These are phyloP conservation scores for Acrocalymma vagum DNA, from an alignment of 2,329 filamentous ascomycete species.

Conservation along the genomic window DNA sequence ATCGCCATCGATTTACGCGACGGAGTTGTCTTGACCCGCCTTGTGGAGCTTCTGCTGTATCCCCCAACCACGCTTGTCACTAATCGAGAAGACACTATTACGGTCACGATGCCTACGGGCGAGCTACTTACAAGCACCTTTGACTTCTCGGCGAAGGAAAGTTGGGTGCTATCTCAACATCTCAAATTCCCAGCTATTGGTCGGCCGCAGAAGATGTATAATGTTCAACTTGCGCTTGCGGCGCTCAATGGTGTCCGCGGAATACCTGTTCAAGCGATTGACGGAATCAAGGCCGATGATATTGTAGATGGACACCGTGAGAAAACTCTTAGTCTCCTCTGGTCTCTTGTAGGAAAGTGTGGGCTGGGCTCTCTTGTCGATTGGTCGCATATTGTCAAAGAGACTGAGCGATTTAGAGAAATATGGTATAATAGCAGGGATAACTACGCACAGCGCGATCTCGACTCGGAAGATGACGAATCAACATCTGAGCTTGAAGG, in stretches of 20 bases:
- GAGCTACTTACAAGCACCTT: slow-evolving; percentile 51
- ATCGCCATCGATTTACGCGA: slow-evolving; percentile 70
- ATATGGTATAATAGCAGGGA: slow-evolving; percentile 39
- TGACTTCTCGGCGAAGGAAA: slow-evolving; percentile 42
- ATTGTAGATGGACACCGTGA: slow-evolving; percentile 72
- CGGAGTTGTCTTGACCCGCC: slow-evolving; percentile 66
- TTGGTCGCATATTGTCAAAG: slow-evolving; percentile 61
- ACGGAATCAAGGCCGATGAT: slow-evolving; percentile 62
- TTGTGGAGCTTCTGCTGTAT: slow-evolving; percentile 67
- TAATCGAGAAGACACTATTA: slow-evolving; percentile 50
- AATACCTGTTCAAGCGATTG: slow-evolving; percentile 49
- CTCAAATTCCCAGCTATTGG: slow-evolving; percentile 66
- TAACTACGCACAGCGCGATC: slow-evolving; percentile 37
- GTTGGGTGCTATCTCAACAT: slow-evolving; percentile 62
- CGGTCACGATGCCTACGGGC: slow-evolving; percentile 55
- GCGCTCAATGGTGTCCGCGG: slow-evolving; percentile 58
- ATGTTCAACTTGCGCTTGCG: slow-evolving; percentile 65
- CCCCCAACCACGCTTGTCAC: slow-evolving; percentile 39
- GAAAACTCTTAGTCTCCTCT: slow-evolving; percentile 68
- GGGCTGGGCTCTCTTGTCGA: slow-evolving; percentile 64
- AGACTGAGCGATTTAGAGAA: slow-evolving; percentile 56
- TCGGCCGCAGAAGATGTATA: slow-evolving; percentile 65
- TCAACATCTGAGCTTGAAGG: slow-evolving; percentile 31
- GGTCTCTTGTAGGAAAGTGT: slow-evolving; percentile 66
- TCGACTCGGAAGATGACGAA: slow-evolving; percentile 43